phyloP scores from a whole-genome alignment of 768 basidiomycete genomes.

The Boletus sp. region DNA sequence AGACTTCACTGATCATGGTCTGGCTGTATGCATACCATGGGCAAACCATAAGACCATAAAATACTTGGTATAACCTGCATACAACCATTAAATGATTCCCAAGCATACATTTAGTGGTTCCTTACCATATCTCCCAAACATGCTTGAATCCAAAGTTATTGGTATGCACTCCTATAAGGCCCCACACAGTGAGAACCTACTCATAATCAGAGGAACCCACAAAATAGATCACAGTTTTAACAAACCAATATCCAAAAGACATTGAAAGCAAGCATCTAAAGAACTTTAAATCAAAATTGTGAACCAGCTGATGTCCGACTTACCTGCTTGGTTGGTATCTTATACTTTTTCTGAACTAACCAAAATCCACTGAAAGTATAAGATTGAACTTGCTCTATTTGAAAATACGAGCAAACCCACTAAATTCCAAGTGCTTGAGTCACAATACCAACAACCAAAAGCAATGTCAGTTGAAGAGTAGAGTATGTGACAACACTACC shows the following conservation, averaged over 20 bases:
- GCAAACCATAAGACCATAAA: constrained; percentile 70
- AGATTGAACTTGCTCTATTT: not conserved
- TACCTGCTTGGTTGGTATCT: constrained; percentile 59
- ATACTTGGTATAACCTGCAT: constrained; percentile 62
- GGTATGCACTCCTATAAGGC: constrained; percentile 73
- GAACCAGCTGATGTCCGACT: not conserved
- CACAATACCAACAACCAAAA: constrained; percentile 63
- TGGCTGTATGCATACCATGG: constrained; percentile 83
- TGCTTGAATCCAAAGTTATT: constrained; percentile 78
- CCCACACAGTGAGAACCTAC: constrained; percentile 67
- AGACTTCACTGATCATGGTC: constrained; percentile 81
- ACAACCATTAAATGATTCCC: not conserved
- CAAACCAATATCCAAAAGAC: constrained; percentile 67
- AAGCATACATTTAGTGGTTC: not conserved
- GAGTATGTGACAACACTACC: constrained; percentile 66
- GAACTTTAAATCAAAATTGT: not conserved
- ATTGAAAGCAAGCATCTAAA: constrained; percentile 68
- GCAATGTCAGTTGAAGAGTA: constrained; percentile 63
- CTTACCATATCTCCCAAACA: constrained; percentile 75
- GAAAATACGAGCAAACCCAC: constrained; percentile 35
- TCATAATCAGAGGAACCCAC: not conserved
- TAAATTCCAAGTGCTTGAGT: constrained; percentile 67
- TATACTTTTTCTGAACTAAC: constrained; percentile 63
- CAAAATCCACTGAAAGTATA: constrained; percentile 49
- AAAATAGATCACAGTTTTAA: not conserved